phyloP scores from a whole-genome alignment of 192 early-diverging fungal species.

The Coemansia sp. region DNA sequence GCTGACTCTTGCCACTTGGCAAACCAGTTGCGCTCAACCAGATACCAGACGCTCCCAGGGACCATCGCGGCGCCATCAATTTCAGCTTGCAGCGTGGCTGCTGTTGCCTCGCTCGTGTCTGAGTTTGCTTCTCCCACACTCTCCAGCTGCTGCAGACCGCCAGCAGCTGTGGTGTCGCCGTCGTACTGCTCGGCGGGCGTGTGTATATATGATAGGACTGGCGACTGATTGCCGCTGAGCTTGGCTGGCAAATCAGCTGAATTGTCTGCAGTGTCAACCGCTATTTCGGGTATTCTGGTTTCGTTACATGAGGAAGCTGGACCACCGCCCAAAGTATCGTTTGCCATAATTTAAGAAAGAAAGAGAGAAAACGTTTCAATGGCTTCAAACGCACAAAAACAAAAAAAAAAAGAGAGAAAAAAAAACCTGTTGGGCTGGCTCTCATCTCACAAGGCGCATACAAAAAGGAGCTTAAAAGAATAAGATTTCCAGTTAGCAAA shows the following conservation, averaged over 20 bases:
- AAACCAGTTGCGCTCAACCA: slow-evolving; percentile 52
- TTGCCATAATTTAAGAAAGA: neutral
- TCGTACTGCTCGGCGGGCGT: slow-evolving; percentile 40
- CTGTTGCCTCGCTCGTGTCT: slow-evolving; percentile 11
- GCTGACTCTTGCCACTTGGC: slow-evolving; percentile 46
- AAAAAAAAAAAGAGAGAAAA: neutral
- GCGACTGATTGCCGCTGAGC: neutral
- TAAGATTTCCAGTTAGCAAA: neutral
- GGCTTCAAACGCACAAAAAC: neutral
- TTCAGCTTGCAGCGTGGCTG: slow-evolving; percentile 16
- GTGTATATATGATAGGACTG: slow-evolving; percentile 24
- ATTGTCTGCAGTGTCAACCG: neutral
- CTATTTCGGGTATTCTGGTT: slow-evolving; percentile 1
- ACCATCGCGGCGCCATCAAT: slow-evolving; percentile 23
- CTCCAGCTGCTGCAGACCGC: neutral
- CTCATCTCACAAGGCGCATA: slow-evolving; percentile 1
- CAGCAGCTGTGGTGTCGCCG: neutral
- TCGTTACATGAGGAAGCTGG: neutral
- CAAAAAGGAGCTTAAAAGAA: neutral
- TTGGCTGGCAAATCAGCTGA: neutral
- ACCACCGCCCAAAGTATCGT: slow-evolving; percentile 3
- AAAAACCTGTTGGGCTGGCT: neutral
- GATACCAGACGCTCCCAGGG: slow-evolving; percentile 51
- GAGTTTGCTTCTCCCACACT: neutral
- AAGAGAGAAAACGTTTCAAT: neutral